Percentiles rank a stretch among this genome's conserved stretches.
Conservation (phyloP, 768 basidiomycete genomes). For the Lactifluus volemus region DNA sequence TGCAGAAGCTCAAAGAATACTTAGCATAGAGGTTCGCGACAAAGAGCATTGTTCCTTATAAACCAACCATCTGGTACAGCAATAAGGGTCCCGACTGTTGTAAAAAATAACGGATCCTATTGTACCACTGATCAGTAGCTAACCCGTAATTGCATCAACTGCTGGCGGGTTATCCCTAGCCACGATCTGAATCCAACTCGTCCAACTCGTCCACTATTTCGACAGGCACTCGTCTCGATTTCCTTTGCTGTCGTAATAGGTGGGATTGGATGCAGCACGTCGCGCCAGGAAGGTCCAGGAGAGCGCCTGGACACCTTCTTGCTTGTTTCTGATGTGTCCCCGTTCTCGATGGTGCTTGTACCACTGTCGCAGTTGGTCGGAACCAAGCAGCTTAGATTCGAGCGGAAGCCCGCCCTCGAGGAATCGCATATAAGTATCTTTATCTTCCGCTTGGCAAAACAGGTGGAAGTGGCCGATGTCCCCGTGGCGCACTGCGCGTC, state of each 20-base stretch:
- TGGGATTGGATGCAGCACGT: slow-evolving; percentile 69
- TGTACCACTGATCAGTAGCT: background rate
- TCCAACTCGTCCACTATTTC: slow-evolving; percentile 50
- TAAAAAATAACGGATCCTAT: background rate
- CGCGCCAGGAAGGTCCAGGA: slow-evolving; percentile 75
- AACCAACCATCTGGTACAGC: background rate
- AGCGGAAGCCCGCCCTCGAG: slow-evolving; percentile 83
- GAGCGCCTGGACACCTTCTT: slow-evolving; percentile 67
- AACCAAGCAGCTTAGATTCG: slow-evolving; percentile 67
- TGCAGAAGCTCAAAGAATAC: slow-evolving; percentile 67
- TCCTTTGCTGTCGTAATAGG: slow-evolving; percentile 62
- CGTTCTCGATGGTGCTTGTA: slow-evolving; percentile 32
- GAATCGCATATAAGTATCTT: slow-evolving; percentile 75
- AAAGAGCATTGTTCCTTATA: background rate
- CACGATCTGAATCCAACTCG: slow-evolving; percentile 1
- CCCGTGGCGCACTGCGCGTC: slow-evolving; percentile 55
- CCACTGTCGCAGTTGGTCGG: slow-evolving; percentile 41
- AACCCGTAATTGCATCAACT: background rate
- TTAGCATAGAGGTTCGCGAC: slow-evolving; percentile 24
- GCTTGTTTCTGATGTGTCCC: slow-evolving; percentile 40
- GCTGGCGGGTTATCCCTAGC: slow-evolving; percentile 6
- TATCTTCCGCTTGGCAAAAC: slow-evolving; percentile 83
- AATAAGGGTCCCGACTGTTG: background rate
- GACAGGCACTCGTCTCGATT: slow-evolving; percentile 53
- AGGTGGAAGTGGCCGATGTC: slow-evolving; percentile 64